Conservation (phyloP, 768 basidiomycete genomes). For the Lactarius vividus region DNA sequence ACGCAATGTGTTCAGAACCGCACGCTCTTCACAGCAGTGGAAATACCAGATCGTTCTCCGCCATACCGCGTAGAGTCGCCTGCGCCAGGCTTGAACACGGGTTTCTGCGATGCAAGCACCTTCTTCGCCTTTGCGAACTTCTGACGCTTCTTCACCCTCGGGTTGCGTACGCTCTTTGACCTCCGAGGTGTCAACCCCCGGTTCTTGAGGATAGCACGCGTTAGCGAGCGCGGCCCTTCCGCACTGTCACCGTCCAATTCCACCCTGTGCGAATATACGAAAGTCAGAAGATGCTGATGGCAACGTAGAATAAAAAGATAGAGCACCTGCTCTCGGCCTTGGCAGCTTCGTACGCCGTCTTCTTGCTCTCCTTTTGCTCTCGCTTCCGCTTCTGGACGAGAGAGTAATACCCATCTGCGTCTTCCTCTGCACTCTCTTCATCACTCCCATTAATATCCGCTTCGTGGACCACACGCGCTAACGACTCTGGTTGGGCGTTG, state of each 20-base stretch:
- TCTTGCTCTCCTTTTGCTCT: constrained; percentile 75
- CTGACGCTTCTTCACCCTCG: constrained; percentile 94
- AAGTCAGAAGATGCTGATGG: background rate
- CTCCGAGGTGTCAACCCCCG: constrained; percentile 90
- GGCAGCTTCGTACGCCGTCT: constrained; percentile 72
- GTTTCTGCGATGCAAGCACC: constrained; percentile 83
- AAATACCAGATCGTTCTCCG: constrained; percentile 93
- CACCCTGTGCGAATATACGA: constrained; percentile 30
- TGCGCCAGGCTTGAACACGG: constrained; percentile 88
- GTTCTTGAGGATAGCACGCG: constrained; percentile 90
- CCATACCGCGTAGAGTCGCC: constrained; percentile 71
- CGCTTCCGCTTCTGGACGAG: constrained; percentile 74
- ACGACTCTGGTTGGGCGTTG: constrained; percentile 47
- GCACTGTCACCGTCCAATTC: constrained; percentile 40
- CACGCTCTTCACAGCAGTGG: constrained; percentile 84
- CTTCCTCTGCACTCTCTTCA: constrained; percentile 41
- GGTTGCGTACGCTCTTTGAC: constrained; percentile 89
- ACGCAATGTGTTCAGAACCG: constrained; percentile 43
- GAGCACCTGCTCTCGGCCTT: constrained; percentile 57
- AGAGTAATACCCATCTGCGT: constrained; percentile 82
- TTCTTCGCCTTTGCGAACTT: constrained; percentile 95
- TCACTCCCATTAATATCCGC: constrained; percentile 38
- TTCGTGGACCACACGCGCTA: constrained; percentile 30
- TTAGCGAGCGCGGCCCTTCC: constrained; percentile 82
- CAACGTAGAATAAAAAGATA: background rate